These are phyloP conservation scores for Yamadazyma diddensiae DNA, from an alignment of 1,139 yeast species.

Conservation along the genomic window DNA sequence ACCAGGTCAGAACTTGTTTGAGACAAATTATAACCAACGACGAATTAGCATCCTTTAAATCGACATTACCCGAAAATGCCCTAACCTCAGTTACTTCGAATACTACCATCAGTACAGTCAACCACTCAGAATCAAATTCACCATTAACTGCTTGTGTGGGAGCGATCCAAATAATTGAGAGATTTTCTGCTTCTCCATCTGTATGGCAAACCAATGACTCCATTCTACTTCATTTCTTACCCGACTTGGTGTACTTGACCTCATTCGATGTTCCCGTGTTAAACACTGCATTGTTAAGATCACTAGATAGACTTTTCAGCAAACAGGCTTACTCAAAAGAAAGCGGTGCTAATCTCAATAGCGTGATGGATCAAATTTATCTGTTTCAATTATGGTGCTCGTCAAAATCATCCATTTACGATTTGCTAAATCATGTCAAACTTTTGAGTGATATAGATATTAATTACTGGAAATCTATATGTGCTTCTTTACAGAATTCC, in stretches of 20 bases:
- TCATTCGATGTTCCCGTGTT: constrained; percentile 28
- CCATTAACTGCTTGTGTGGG: constrained; percentile 45
- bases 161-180: constrained; percentile 35
- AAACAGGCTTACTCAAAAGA: constrained; percentile 18
- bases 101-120: constrained; percentile 10
- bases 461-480: constrained; percentile 33
- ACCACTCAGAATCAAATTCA: constrained; percentile 7
- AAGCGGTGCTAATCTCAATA: constrained; percentile 8
- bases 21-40: constrained; percentile 26
- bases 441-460: constrained; percentile 31
- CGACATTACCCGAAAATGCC: constrained; percentile 10
- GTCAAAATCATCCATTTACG: constrained; percentile 40
- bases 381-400: constrained; percentile 54
- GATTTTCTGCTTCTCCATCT: constrained; percentile 18
- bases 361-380: constrained; percentile 16
- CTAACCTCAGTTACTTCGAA: constrained; percentile 11
- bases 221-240: constrained; percentile 21
- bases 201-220: constrained; percentile 19
- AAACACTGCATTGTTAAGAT: constrained; percentile 30
- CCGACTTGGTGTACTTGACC: constrained; percentile 21
- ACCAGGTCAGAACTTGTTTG: constrained; percentile 19
- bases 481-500: constrained; percentile 32
- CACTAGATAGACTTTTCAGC: constrained; percentile 33
- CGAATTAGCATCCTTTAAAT: constrained; percentile 21
- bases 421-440: constrained; percentile 21